Conservation (phyloP, 257 asterid species). For the Petunia axillaris region DNA sequence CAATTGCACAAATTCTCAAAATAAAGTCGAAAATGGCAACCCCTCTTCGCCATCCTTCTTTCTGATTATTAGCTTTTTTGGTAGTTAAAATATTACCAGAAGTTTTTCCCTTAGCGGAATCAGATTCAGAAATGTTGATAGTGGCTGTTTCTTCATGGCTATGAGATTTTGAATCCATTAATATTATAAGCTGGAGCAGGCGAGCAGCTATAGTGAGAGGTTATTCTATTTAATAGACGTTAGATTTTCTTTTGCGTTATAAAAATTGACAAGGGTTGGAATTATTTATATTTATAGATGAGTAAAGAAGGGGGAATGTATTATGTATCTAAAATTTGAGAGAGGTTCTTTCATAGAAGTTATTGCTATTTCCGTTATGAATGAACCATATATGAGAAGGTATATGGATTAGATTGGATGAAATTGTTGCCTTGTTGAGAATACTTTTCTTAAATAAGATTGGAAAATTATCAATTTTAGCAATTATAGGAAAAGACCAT, state of each 20-base stretch:
- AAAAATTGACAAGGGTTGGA: not conserved
- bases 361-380: constrained; percentile 21
- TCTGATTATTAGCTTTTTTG: constrained; percentile 40
- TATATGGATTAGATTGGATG: constrained; percentile 13
- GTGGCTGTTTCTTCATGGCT: constrained; percentile 45
- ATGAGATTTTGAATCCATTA: constrained; percentile 47
- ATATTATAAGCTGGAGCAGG: not conserved
- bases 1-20: constrained; percentile 65
- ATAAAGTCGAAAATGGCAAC: constrained; percentile 73
- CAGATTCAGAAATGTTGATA: constrained; percentile 46
- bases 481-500: too few species aligned
- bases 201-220: not conserved
- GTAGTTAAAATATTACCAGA: constrained; percentile 32
- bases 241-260: not conserved
- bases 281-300: not conserved
- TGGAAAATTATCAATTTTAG: too few species aligned
- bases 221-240: not conserved
- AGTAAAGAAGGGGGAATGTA: constrained; percentile 7
- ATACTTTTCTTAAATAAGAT: not conserved
- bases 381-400: not conserved
- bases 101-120: constrained; percentile 47
- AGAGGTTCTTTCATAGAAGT: not conserved
- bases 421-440: not conserved
- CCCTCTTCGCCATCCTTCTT: constrained; percentile 57
- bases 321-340: not conserved